phyloP scores from a whole-genome alignment of 345 rosid species.

The Brassica juncea region DNA sequence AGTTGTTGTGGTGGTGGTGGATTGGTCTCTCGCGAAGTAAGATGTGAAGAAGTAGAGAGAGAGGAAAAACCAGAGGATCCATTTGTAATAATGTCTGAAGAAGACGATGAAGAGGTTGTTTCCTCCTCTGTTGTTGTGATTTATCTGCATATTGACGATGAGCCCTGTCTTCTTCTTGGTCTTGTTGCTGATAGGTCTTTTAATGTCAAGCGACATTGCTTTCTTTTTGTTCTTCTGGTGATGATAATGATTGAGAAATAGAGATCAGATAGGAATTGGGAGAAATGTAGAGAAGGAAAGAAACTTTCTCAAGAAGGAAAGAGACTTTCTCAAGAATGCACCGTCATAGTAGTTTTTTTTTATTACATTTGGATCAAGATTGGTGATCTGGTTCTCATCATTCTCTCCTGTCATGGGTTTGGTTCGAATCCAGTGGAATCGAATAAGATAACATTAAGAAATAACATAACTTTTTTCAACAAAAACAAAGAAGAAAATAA shows the following conservation, averaged over 20 bases:
- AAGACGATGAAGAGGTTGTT: constrained; percentile 43
- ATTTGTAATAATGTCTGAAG: constrained; percentile 67
- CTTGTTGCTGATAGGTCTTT: constrained; percentile 26
- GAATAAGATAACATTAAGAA: constrained; percentile 20
- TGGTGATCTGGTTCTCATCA: constrained; percentile 38
- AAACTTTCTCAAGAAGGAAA: background rate
- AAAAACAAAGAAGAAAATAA: background rate
- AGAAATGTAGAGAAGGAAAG: constrained; percentile 37
- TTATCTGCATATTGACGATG: constrained; percentile 67
- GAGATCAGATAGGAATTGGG: constrained; percentile 42
- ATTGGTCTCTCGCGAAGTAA: constrained; percentile 56
- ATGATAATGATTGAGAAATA: constrained; percentile 38
- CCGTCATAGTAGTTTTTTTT: background rate
- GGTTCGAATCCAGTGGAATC: constrained; percentile 31
- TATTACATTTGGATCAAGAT: constrained; percentile 17
- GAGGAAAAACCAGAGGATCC: constrained; percentile 77
- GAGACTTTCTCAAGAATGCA: background rate
- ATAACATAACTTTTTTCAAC: background rate
- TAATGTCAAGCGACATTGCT: constrained; percentile 43
- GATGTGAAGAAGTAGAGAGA: constrained; percentile 74
- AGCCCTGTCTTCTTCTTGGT: constrained; percentile 45
- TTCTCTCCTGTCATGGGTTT: constrained; percentile 39
- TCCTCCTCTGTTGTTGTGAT: constrained; percentile 37
- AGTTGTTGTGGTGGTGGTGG: constrained; percentile 25
- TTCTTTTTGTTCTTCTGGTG: constrained; percentile 33